phyloP scores from a whole-genome alignment of 1,139 yeast species.

The Magnusiomyces tetraspermus region DNA sequence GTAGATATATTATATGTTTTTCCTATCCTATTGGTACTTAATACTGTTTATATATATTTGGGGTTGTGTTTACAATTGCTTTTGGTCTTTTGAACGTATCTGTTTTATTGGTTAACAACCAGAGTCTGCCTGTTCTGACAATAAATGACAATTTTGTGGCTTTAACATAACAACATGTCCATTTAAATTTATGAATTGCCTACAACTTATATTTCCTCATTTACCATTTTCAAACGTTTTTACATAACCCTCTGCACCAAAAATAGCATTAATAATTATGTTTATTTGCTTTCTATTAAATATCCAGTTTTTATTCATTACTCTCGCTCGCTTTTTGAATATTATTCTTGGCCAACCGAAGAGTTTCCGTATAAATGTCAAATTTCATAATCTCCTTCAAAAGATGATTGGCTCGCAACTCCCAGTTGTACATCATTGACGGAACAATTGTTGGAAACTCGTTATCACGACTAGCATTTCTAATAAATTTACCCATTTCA shows the following conservation, averaged over 20 bases:
- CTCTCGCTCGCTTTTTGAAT: neutral
- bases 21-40: too few relatives aligned
- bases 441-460: conserved; percentile 21
- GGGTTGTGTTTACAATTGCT: too few relatives aligned
- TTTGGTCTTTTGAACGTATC: too few relatives aligned
- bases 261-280: neutral
- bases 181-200: too few relatives aligned
- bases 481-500: conserved; percentile 12
- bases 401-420: conserved; percentile 26
- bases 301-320: conserved; percentile 1
- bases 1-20: too few relatives aligned
- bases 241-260: neutral
- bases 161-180: too few relatives aligned
- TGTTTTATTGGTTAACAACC: too few relatives aligned
- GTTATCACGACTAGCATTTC: conserved; percentile 23
- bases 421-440: conserved; percentile 32
- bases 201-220: neutral
- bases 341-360: conserved; percentile 21
- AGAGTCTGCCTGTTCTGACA: too few relatives aligned
- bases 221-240: neutral
- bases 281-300: conserved; percentile 4
- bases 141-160: too few relatives aligned
- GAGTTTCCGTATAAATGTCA: conserved; percentile 24
- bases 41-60: too few relatives aligned
- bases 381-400: conserved; percentile 29